Evolutionary conservation across 805 yeast species (phyloP).

Genomic region (Metschnikowia matae): DNA sequence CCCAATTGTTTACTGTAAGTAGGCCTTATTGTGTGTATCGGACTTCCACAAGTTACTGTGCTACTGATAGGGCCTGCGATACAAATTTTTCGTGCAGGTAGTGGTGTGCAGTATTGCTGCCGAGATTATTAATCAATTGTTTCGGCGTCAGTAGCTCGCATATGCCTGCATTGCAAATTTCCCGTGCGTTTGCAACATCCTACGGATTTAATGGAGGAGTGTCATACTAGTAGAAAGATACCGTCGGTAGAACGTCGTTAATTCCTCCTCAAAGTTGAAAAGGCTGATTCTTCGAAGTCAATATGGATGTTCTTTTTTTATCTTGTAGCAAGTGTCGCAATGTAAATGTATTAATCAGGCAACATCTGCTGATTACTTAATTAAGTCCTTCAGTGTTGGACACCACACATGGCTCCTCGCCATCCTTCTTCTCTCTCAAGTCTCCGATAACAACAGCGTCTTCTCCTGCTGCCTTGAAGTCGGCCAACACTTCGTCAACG

Average conservation of each 20-base stretch:
- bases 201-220: too few species aligned
- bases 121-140: slow-evolving; percentile 1
- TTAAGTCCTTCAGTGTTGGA: slow-evolving; percentile 16
- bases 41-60: neutral
- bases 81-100: slow-evolving; percentile 3
- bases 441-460: slow-evolving; percentile 52
- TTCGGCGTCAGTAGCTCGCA: neutral
- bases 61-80: slow-evolving; percentile 1
- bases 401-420: slow-evolving; percentile 62
- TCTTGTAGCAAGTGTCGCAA: neutral
- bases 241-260: too few species aligned
- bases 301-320: neutral
- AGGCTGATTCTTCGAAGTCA: too few species aligned
- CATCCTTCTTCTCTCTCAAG: slow-evolving; percentile 36
- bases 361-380: neutral
- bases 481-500: slow-evolving; percentile 51
- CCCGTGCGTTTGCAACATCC: neutral
- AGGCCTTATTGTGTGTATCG: too few species aligned
- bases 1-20: neutral
- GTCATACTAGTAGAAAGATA: too few species aligned
- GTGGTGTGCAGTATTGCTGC: slow-evolving; percentile 1
- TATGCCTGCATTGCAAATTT: neutral
- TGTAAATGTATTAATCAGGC: neutral
- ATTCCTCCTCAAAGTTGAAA: too few species aligned
- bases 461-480: slow-evolving; percentile 66